Evolutionary conservation across 2,329 filamentous ascomycete genomes (phyloP).

Genomic region (Byssochlamys sp.): DNA sequence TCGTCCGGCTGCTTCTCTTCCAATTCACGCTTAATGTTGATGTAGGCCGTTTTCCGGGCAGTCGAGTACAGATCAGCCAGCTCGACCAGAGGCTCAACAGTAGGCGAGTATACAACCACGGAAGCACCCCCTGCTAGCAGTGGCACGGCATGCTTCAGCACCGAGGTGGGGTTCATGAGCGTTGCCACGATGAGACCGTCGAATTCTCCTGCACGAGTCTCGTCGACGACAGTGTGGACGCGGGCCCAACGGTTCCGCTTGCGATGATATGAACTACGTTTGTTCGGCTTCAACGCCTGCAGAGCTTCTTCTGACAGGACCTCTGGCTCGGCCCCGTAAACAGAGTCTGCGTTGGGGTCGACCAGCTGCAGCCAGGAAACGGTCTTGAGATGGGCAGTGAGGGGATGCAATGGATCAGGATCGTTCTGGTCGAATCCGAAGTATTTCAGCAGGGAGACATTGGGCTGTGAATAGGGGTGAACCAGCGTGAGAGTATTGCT

Average conservation of each 20-base stretch:
- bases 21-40: constrained; percentile 27
- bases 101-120: constrained; percentile 74
- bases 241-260: constrained; percentile 77
- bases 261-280: constrained; percentile 74
- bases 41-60: constrained; percentile 64
- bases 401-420: constrained; percentile 59
- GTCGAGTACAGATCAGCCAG: constrained; percentile 79
- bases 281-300: constrained; percentile 65
- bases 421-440: constrained; percentile 71
- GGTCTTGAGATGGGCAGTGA: constrained; percentile 69
- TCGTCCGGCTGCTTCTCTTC: constrained; percentile 23
- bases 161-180: constrained; percentile 67
- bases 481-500: constrained; percentile 50
- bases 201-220: constrained; percentile 65
- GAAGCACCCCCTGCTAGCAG: constrained; percentile 73
- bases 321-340: constrained; percentile 59
- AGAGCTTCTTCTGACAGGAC: constrained; percentile 52
- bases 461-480: constrained; percentile 66
- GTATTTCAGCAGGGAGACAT: constrained; percentile 77
- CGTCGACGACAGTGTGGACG: constrained; percentile 62
- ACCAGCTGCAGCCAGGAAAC: constrained; percentile 89
- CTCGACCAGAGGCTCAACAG: constrained; percentile 65
- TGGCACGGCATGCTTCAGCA: constrained; percentile 67
- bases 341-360: constrained; percentile 62
- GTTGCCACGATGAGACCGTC: constrained; percentile 74